These are phyloP conservation scores for Macadamia integrifolia DNA, from an alignment of 164 flowering plant species.

Conservation along the genomic window DNA sequence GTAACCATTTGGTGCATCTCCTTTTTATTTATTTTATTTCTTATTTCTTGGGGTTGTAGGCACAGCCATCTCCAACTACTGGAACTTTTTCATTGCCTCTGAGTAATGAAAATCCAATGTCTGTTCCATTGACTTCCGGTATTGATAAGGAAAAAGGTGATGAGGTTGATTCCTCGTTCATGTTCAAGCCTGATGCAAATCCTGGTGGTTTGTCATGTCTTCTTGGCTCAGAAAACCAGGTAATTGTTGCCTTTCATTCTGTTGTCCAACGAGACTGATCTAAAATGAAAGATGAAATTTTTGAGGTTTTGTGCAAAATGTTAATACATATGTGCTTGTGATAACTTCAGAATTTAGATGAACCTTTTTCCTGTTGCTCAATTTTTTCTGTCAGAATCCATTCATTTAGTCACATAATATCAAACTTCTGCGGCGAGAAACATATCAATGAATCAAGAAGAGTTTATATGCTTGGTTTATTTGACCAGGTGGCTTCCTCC, in stretches of 20 bases:
- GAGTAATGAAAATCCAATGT: constrained; percentile 23
- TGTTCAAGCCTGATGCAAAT: constrained; percentile 28
- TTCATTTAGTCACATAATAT: background rate
- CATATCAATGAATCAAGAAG: background rate
- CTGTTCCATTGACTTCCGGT: constrained; percentile 14
- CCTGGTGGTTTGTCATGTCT: constrained; percentile 17
- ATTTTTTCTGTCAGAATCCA: background rate
- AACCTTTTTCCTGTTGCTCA: background rate
- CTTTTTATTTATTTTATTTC: constrained; percentile 2
- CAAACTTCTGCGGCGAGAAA: background rate
- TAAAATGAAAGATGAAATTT: too few relatives aligned
- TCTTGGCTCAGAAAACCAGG: constrained; percentile 31
- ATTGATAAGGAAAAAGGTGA: constrained; percentile 20
- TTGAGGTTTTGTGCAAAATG: too few relatives aligned
- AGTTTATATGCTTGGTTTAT: background rate
- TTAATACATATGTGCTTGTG: too few relatives aligned
- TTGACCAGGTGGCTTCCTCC: constrained; percentile 2
- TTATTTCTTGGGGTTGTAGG: constrained; percentile 9
- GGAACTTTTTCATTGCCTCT: constrained; percentile 44
- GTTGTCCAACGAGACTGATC: too few relatives aligned
- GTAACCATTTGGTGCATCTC: background rate
- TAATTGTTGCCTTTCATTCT: background rate
- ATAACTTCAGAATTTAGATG: background rate
- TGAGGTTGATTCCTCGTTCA: constrained; percentile 25
- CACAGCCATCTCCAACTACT: constrained; percentile 66